Evolutionary conservation across 768 basidiomycete species (phyloP), one percentile per base, ranked within the genome.

Genomic region (Chlorophyllum brunneum): DNA sequence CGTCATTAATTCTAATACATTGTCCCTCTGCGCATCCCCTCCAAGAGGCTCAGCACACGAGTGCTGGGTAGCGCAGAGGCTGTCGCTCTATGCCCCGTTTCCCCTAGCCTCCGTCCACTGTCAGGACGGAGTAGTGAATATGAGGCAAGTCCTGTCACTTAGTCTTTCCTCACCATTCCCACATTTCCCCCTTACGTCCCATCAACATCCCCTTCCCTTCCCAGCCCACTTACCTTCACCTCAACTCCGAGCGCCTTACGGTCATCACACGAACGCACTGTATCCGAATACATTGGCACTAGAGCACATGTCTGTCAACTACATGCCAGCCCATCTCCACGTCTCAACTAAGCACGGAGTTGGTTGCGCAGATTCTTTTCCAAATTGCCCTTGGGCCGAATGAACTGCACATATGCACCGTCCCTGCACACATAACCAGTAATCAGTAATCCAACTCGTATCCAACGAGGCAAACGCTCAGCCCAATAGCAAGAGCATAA

Each of bases 361-460:
- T 90, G 92, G 58, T 81, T 85, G 56, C 86, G 83, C 49, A 97
- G 77, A 79, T 97, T 95, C 65, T 77, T 61, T 75, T 92, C 87
- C 54, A 95, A 78, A 48, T 82, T 80, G 56, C 94, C 94, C 77
- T 85, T 89, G 54, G 88, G 86, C 60, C 86, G 81, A 72, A 97
- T 92, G 75, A 88, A 95, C 71, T 95, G 86, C 45, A 97, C 88
- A 68, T 97, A 97, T 8, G 93, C 91, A 58, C 95, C 95, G 73
- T 95, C 94, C 80, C 87, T 89, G 63, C 8, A 57, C 36, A 18
- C 41, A 40, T 23, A 38, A 9, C 18, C 20, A 46, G 55, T 24
- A 62, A 36, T 22, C 40, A 31, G 13, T 33, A 11, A n/a, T 15
- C 9, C 10, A 42, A 47, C 24, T 16, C 38, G 18, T 10, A 6